Evolutionary conservation across 2,329 filamentous ascomycete species (phyloP).

Genomic region (Fusarium buxicola): DNA sequence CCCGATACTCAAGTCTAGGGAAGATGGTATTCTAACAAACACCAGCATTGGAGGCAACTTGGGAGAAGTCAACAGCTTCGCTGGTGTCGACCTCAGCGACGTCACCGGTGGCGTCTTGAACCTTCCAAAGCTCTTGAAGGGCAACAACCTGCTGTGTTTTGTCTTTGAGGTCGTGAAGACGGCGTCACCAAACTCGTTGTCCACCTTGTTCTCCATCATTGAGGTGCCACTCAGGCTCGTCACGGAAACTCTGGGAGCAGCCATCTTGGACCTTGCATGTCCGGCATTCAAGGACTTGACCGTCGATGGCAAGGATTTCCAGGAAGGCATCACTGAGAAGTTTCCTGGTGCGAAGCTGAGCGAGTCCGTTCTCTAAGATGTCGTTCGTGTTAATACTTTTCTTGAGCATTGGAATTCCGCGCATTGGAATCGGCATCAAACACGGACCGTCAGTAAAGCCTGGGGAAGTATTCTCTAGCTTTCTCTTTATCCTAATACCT

Average conservation of each 20-base stretch:
- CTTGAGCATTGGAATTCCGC: too few species aligned
- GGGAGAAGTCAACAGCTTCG: slow-evolving; percentile 22
- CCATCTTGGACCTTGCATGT: slow-evolving; percentile 6
- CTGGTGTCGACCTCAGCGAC: slow-evolving; percentile 14
- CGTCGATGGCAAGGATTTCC: not conserved
- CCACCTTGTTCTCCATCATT: slow-evolving; percentile 10
- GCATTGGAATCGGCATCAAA: too few species aligned
- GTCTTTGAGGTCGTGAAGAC: slow-evolving; percentile 25
- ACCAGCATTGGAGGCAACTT: slow-evolving; percentile 20
- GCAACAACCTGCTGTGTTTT: slow-evolving; percentile 25
- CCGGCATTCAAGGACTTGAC: slow-evolving; percentile 22
- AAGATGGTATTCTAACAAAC: not conserved
- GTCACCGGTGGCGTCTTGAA: slow-evolving; percentile 20
- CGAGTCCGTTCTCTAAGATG: not conserved
- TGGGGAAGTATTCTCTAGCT: too few species aligned
- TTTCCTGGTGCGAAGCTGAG: slow-evolving; percentile 17
- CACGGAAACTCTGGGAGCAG: not conserved
- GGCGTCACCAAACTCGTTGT: slow-evolving; percentile 2
- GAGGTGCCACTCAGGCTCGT: slow-evolving; percentile 3
- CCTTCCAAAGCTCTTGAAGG: slow-evolving; percentile 11
- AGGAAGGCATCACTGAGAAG: slow-evolving; percentile 1
- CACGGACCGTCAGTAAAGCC: too few species aligned
- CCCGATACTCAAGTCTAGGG: rapidly evolving
- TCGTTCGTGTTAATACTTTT: too few species aligned
- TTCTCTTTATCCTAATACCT: too few species aligned